Evolutionary conservation across 2,329 filamentous ascomycete genomes (phyloP), one percentile per base, ranked within the genome.

Genomic region (Aspergillus sp.): DNA sequence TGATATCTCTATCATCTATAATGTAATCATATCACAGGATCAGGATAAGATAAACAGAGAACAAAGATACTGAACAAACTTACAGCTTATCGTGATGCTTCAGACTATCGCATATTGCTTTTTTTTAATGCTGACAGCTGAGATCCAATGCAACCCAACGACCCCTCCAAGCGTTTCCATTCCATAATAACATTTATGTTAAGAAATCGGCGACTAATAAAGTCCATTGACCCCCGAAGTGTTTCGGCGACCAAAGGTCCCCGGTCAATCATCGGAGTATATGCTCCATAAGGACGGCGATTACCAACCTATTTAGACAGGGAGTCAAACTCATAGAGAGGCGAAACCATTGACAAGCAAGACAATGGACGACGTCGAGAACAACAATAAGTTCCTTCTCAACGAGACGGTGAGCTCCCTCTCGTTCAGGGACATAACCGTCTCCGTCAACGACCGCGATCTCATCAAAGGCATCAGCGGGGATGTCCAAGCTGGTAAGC

Each of bases 381-480:
- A 41, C 32, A 51, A 50, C 12, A 52, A 59, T 17, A 52, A 57
- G 30, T 69, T 67, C 42, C 53, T 70, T 27, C 58, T 56, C 51
- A 90, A 90, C 67, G 76, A 77, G 13, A 78, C 77, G 0, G 80
- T 90, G 37, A 72, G 75, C 23, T 80, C 68, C 56, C 81, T 89
- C 54, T 74, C 79, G 3, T 91, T 87, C 86, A 72, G 74, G 42
- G 73, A 77, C 46, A 71, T 90, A 44, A 82, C 76, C 0, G 86
- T 90, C 43, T 83, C 77, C 0, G 85, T 91, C 54, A 86, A 87
- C 58, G 85, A 90, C 64, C 74, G 82, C 55, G 72, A 76, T 15
- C 82, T 90, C 49, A 74, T 90, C 4, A 74, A 79, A 27, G 72
- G 79, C 55, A 77, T 84, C 43, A 76, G 77, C 58, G 86, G 86